Evolutionary conservation across 1,139 yeast genomes (phyloP).

Genomic region (Candida freyschussii): DNA sequence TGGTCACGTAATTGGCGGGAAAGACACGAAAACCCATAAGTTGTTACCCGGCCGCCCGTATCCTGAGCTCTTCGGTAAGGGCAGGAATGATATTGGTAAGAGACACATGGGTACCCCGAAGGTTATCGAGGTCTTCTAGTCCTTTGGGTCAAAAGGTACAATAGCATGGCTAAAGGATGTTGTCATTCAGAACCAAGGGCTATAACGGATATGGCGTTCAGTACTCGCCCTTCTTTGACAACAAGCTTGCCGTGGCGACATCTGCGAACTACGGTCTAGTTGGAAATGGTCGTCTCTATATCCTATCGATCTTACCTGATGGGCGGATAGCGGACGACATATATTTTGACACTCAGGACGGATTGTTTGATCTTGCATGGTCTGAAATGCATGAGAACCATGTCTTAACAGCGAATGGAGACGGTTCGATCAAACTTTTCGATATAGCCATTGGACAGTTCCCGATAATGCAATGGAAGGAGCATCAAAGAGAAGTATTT

Average conservation of each 20-base stretch:
- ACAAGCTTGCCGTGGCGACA: slow-evolving; percentile 82
- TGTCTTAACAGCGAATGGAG: slow-evolving; percentile 78
- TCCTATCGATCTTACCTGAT: slow-evolving; percentile 60
- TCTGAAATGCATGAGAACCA: slow-evolving; percentile 89
- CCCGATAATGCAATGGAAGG: slow-evolving; percentile 75
- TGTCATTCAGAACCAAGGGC: slow-evolving; percentile 70
- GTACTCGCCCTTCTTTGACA: slow-evolving; percentile 90
- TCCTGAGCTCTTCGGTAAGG: too few relatives aligned
- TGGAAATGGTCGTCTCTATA: slow-evolving; percentile 81
- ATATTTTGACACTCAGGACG: slow-evolving; percentile 88
- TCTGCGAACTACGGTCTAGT: slow-evolving; percentile 92
- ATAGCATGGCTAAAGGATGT: too few relatives aligned
- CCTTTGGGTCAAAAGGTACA: too few relatives aligned
- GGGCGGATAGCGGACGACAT: slow-evolving; percentile 57
- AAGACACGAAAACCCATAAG: too few relatives aligned
- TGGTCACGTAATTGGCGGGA: too few relatives aligned
- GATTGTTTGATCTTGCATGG: slow-evolving; percentile 86
- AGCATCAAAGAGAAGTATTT: slow-evolving; percentile 84
- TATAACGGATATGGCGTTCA: slow-evolving; percentile 84
- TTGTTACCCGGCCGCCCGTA: too few relatives aligned
- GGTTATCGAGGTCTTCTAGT: too few relatives aligned
- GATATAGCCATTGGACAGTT: slow-evolving; percentile 63
- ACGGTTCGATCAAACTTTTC: slow-evolving; percentile 79
- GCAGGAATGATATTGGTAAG: too few relatives aligned
- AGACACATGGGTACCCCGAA: too few relatives aligned